Base-by-base conservation (phyloP, 345 rosid species). In the Sonneratia caseolaris region DNA sequence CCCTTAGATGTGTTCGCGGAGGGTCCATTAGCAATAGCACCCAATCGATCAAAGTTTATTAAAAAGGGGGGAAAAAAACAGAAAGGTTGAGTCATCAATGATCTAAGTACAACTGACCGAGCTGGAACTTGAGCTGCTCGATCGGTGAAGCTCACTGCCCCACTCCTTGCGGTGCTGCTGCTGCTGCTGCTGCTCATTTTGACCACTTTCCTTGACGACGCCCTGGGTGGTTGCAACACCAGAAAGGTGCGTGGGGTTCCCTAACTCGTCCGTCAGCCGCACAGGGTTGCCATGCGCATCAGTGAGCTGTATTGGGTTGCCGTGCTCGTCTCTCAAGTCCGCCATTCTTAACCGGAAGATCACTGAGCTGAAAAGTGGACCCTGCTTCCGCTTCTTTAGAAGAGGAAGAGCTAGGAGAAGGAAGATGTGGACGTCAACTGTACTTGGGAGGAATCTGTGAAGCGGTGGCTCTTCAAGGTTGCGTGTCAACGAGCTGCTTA, bases 241-340 rank as follows among this genome's bases (percentile, higher is more conserved):
- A 3, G 74, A 77, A 48, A 93, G 76, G 56, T 85, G 83, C 69
- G 86, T 65, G 19, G 91, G 96, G 68, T 85, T 83, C 6, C 96
- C 91, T 6, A 71, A 73, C 76, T 86, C 91, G 72, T 88, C 96
- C 1, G 85, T 86, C 71, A 88, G 78, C 75, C 68, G 69, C 19
- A 82, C 81, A 14, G 78, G 80, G 57, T 78, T 74, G 8, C 86
- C 86, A 11, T 49, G 56, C 66, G 78, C 76, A 69, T 89, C 96
- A 5, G 87, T 85, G 65, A 88, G 78, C 49, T 76, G 78, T 15
- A 82, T 72, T 7, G 76, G 81, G 55, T 77, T 73, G 9, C 85
- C 85, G 10, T 65, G 56, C 62, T 84, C 86, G 48, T 93, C 97
- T 73, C 79, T 75, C 69, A 93, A 12, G 45, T 84, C 80, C 1